Conservation (phyloP, 1,284 basidiomycete species). For the Ustilago cynodontis region DNA sequence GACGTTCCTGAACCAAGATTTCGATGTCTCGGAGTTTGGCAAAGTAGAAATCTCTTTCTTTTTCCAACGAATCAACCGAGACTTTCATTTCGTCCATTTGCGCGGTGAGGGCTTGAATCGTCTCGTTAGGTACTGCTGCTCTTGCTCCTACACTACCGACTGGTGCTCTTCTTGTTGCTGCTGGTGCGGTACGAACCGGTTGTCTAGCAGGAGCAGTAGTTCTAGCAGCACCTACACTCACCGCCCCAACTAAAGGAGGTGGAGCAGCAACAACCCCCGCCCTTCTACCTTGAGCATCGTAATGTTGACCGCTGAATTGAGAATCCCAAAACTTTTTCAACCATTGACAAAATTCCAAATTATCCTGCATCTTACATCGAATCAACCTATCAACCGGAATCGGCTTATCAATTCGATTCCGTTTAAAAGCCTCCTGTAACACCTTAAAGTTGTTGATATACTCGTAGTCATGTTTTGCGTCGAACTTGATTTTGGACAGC, state of each 20-base stretch:
- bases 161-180: conserved; percentile 15
- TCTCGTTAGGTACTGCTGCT: conserved; percentile 67
- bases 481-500: conserved; percentile 64
- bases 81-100: conserved; percentile 86
- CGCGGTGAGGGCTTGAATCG: conserved; percentile 76
- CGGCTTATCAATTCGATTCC: conserved; percentile 92
- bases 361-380: conserved; percentile 99
- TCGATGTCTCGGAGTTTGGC: conserved; percentile 89
- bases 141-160: conserved; percentile 76
- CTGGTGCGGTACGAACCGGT: conserved; percentile 4
- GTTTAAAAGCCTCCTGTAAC: conserved; percentile 75
- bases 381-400: conserved; percentile 92
- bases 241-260: conserved; percentile 60
- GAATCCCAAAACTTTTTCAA: conserved; percentile 94
- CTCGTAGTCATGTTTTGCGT: conserved; percentile 85
- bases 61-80: conserved; percentile 84
- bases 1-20: conserved; percentile 78
- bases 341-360: conserved; percentile 99
- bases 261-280: conserved; percentile 74
- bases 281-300: conserved; percentile 86
- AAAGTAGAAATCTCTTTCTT: conserved; percentile 98
- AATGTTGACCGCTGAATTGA: conserved; percentile 87
- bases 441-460: conserved; percentile 95
- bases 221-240: conserved; percentile 45
- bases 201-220: conserved; percentile 10